A percentile compares a stretch with the other conserved stretches of the same genome.
phyloP scores from a whole-genome alignment of 352 stramenopile species.

The Globisporangium cylindrosporum region DNA sequence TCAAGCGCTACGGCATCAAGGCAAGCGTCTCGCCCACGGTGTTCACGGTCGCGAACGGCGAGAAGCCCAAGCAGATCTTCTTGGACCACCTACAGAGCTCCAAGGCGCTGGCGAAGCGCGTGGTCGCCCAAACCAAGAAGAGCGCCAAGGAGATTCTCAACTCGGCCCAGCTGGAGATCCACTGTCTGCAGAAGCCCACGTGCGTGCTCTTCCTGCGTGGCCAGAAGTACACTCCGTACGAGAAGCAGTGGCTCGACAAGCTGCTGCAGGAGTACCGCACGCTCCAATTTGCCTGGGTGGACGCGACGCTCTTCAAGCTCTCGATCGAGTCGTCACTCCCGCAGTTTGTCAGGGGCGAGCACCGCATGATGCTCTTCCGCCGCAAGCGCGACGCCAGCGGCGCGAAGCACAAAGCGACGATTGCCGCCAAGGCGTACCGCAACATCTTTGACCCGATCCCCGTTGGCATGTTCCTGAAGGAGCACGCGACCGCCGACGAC shows the following conservation, averaged over 20 bases:
- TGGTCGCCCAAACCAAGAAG: conserved; percentile 55
- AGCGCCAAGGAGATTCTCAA: conserved; percentile 55
- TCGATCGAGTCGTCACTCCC: conserved; percentile 66
- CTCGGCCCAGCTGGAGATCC: conserved; percentile 57
- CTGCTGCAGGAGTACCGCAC: conserved; percentile 57
- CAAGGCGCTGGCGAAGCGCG: conserved; percentile 58
- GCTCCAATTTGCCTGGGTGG: conserved; percentile 69
- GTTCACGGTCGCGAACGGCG: conserved; percentile 77
- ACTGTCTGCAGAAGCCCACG: conserved; percentile 55
- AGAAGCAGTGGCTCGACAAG: conserved; percentile 70
- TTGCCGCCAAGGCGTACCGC: conserved; percentile 57
- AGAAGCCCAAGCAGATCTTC: conserved; percentile 73
- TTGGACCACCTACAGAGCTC: conserved; percentile 60
- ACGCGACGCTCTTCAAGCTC: conserved; percentile 60
- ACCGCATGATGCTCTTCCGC: conserved; percentile 72
- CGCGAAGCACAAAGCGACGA: conserved; percentile 29
- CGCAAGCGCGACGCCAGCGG: conserved; percentile 32
- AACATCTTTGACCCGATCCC: conserved; percentile 60
- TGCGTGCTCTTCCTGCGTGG: conserved; percentile 73
- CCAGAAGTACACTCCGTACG: conserved; percentile 49
- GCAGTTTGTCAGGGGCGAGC: conserved; percentile 33
- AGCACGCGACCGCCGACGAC: conserved; percentile 24
- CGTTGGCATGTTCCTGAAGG: conserved; percentile 54
- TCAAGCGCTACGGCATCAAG: conserved; percentile 61
- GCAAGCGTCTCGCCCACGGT: conserved; percentile 61